A percentile compares a stretch with the other conserved stretches of the same genome.
Evolutionary conservation across 2,329 filamentous ascomycete species (phyloP).

Genomic region (Pyrenophora graminea): DNA sequence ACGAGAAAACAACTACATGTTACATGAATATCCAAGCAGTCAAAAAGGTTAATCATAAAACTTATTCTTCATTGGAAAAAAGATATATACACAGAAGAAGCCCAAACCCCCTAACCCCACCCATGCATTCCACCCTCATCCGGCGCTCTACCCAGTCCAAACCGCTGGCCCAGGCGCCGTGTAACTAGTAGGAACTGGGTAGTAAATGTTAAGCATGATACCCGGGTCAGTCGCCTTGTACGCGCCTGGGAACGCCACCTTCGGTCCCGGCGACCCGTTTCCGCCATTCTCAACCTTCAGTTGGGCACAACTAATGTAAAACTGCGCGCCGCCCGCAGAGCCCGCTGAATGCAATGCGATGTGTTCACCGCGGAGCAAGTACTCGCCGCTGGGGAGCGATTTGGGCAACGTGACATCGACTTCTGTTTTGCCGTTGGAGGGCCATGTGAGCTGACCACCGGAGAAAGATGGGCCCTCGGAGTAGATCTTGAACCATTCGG

Average conservation of each 20-base stretch:
- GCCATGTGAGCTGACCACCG: conserved; percentile 34
- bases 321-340: conserved; percentile 41
- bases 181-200: conserved; percentile 26
- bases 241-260: conserved; percentile 48
- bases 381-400: conserved; percentile 49
- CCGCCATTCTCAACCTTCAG: conserved; percentile 48
- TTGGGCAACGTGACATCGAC: conserved; percentile 48
- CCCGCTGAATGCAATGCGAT: conserved; percentile 51
- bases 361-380: conserved; percentile 54
- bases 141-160: conserved; percentile 21
- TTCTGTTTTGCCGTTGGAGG: conserved; percentile 17
- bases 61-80: no score
- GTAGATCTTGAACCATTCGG: conserved; percentile 47
- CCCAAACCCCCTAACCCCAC: no score
- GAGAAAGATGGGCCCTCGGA: conserved; percentile 26
- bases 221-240: conserved; percentile 33
- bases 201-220: conserved; percentile 36
- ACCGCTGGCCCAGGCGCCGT: conserved; percentile 26
- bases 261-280: conserved; percentile 41
- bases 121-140: not conserved
- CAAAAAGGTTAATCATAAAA: no score
- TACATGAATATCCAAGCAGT: no score
- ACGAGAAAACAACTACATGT: no score
- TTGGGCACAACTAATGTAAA: conserved; percentile 54
- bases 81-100: no score